Base-by-base conservation (phyloP, 1,284 basidiomycete species). In the Tetrapyrgos nigripes region DNA sequence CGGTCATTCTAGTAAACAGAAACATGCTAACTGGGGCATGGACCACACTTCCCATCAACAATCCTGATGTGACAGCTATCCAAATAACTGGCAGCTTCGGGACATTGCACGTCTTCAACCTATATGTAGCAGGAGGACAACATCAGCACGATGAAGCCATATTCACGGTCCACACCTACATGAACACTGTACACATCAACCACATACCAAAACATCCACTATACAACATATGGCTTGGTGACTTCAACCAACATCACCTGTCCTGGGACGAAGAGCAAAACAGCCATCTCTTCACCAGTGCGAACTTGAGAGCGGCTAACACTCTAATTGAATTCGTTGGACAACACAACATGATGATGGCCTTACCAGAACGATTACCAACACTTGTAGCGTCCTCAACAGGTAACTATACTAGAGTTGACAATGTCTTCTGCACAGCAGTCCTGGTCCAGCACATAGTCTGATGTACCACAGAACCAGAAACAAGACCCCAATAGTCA, bases 231-330 rank as follows among this genome's bases (percentile, higher is more conserved):
- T 79, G 76, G 76, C 61, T 73, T 0, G 81, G 80, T 0, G 80
- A 84, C 65, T 83, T 84, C 73, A 84, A 83, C 65, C 63, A 75
- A 0, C 82, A 85, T 62, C 79, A 84, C 67, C 78, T 75, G 0
- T 24, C 75, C 0, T 85, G 81, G 82, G 79, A 83, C 6, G 71
- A 76, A 2, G 55, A 63, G 0, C 26, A 58, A 0, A 81, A 84
- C 58, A 4, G 53, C 0, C 76, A 76, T 27, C 72, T 81, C 0
- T 75, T 81, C 62, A 75, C 69, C 1, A 17, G 29, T 1, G 13
- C 11, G 21, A 54, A 53, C 24, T 19, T 37, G 11, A 26, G n/a
- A 1, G 45, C 43, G 4, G 40, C 57, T 4, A 27, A 51, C 23
- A 9, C 2, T 4, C 63, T 78, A 0, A 28, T 76, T 8, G 50